Conservation (phyloP, 495 filamentous ascomycete genomes). For the Peziza echinospora region DNA sequence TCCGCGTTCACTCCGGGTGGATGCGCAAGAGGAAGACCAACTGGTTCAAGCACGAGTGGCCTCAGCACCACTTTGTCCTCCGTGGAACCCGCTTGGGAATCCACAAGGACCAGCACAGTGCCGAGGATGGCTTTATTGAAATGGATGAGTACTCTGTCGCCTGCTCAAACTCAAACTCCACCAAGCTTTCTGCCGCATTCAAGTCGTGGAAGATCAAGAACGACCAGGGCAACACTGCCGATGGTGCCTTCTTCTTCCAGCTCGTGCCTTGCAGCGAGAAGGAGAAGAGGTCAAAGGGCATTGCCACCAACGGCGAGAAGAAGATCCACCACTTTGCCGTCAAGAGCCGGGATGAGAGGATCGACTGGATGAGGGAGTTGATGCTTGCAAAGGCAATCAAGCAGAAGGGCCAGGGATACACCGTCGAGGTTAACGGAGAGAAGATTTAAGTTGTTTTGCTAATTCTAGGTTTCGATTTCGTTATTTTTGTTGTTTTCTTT, state of each 20-base stretch:
- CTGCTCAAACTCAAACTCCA: slow-evolving; percentile 51
- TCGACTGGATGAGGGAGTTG: slow-evolving; percentile 95
- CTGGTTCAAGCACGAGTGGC: slow-evolving; percentile 82
- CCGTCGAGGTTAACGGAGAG: slow-evolving; percentile 62
- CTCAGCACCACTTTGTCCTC: slow-evolving; percentile 71
- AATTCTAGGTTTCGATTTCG: not conserved
- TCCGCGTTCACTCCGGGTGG: slow-evolving; percentile 47
- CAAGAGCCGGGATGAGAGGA: slow-evolving; percentile 62
- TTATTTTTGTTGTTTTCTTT: not conserved
- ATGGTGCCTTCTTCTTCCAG: slow-evolving; percentile 70
- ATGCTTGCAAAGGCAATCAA: slow-evolving; percentile 86
- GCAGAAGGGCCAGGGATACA: slow-evolving; percentile 61
- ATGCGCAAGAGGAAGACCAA: slow-evolving; percentile 90
- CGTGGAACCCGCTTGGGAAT: slow-evolving; percentile 65
- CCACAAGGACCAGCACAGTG: slow-evolving; percentile 41
- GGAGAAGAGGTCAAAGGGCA: slow-evolving; percentile 26
- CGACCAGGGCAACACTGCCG: slow-evolving; percentile 24
- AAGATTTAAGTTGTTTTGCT: slow-evolving; percentile 31
- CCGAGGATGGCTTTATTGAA: slow-evolving; percentile 59
- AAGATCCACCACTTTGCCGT: slow-evolving; percentile 95
- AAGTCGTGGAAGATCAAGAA: slow-evolving; percentile 53
- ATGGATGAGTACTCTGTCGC: slow-evolving; percentile 90
- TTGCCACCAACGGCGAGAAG: slow-evolving; percentile 32
- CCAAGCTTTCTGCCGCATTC: slow-evolving; percentile 69
- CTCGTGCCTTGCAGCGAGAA: slow-evolving; percentile 52